These are phyloP conservation scores for Lomentospora prolificans DNA, from an alignment of 2,329 filamentous ascomycete species.

Conservation along the genomic window DNA sequence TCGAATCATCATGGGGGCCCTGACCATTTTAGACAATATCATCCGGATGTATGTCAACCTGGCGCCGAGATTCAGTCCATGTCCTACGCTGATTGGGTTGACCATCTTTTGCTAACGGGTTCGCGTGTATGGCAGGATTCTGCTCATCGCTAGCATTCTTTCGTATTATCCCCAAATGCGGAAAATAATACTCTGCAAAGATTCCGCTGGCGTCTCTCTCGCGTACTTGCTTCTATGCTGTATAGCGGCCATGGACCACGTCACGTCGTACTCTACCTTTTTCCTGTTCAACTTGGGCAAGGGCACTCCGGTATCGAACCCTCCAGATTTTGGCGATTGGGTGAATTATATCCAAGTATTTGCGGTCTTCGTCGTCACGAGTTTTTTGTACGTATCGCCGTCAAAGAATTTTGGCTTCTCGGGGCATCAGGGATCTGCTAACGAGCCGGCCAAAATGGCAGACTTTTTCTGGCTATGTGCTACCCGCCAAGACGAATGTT, in stretches of 20 bases:
- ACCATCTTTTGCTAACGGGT: neutral
- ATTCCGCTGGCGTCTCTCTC: neutral
- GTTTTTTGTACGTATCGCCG: neutral
- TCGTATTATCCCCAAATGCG: neutral
- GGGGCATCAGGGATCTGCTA: neutral
- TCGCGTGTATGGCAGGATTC: neutral
- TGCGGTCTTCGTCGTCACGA: neutral
- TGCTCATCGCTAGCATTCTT: neutral
- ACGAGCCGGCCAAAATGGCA: too few species aligned
- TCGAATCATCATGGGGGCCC: neutral
- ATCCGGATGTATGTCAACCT: neutral
- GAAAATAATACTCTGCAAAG: neutral
- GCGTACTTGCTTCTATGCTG: neutral
- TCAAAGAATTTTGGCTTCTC: neutral
- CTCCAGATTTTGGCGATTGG: neutral
- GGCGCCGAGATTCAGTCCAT: neutral
- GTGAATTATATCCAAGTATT: neutral
- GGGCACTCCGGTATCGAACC: neutral
- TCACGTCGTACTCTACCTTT: neutral
- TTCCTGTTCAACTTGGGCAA: neutral
- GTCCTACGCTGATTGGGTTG: neutral
- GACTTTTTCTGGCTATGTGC: neutral
- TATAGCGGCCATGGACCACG: neutral
- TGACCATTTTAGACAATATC: neutral
- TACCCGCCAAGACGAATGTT: neutral